Conservation (phyloP, 73 alveolate species). For the Uronychia setigera region DNA sequence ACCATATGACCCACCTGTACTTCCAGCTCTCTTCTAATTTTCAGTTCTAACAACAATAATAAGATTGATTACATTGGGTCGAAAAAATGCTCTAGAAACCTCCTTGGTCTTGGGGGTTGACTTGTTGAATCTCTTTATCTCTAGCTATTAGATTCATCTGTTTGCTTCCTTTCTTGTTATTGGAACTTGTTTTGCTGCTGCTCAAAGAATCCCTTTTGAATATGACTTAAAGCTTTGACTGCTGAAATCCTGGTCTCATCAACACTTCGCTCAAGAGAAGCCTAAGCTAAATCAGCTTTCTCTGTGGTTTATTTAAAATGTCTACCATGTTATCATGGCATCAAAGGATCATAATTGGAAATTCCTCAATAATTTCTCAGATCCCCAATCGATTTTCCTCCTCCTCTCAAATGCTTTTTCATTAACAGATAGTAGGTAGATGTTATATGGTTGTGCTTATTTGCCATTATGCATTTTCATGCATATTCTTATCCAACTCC, state of each 20-base stretch:
- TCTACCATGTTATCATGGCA: neutral
- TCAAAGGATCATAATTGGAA: neutral
- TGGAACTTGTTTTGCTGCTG: neutral
- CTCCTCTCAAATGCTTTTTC: slow-evolving; percentile 81
- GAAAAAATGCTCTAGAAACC: neutral
- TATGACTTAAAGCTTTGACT: no score
- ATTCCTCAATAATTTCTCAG: neutral
- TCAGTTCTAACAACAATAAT: neutral
- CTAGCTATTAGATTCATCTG: no score
- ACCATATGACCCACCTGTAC: slow-evolving; percentile 3
- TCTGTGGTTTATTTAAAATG: no score
- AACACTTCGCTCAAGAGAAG: neutral
- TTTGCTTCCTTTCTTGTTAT: neutral
- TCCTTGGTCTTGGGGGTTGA: neutral
- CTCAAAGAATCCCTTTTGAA: neutral
- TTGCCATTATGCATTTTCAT: slow-evolving; percentile 75
- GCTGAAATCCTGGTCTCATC: neutral
- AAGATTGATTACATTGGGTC: neutral
- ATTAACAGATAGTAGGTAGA: slow-evolving; percentile 88
- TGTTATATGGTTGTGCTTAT: slow-evolving; percentile 91
- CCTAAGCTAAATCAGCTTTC: neutral
- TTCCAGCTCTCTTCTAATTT: neutral
- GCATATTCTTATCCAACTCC: slow-evolving; percentile 63
- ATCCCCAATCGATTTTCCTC: slow-evolving; percentile 67
- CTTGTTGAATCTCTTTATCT: neutral